phyloP scores from a whole-genome alignment of 768 basidiomycete genomes.

The Pisolithus microcarpus region DNA sequence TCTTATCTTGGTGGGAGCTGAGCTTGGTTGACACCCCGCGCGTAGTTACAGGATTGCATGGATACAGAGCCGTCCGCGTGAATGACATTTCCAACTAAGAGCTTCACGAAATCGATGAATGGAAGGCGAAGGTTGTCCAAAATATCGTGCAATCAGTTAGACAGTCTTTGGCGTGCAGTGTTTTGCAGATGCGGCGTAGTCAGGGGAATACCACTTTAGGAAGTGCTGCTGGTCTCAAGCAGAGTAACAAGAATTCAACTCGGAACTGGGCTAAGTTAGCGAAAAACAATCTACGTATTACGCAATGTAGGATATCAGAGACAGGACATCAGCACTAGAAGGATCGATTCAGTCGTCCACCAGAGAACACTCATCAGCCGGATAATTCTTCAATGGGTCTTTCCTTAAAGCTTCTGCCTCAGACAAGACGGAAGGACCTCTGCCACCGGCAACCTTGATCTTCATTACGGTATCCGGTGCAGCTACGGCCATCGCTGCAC shows the following conservation, averaged over 20 bases:
- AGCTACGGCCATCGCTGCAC: slow-evolving; percentile 23
- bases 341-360: slow-evolving; percentile 17
- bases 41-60: slow-evolving; percentile 63
- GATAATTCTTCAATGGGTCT: slow-evolving; percentile 77
- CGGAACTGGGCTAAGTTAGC: too few species aligned
- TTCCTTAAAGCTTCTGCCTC: slow-evolving; percentile 75
- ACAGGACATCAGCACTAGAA: not conserved
- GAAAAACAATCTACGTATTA: not conserved
- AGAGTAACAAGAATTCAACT: too few species aligned
- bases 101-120: not conserved
- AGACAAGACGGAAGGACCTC: slow-evolving; percentile 38
- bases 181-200: too few species aligned
- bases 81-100: slow-evolving; percentile 37
- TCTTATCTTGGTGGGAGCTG: slow-evolving; percentile 64
- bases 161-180: too few species aligned
- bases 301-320: slow-evolving; percentile 1
- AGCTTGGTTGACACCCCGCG: slow-evolving; percentile 70
- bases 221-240: too few species aligned
- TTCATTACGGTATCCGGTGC: slow-evolving; percentile 61
- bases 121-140: too few species aligned
- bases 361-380: slow-evolving; percentile 14
- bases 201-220: too few species aligned
- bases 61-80: slow-evolving; percentile 45
- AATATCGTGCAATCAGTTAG: too few species aligned
- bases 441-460: slow-evolving; percentile 43